Percentiles rank a stretch among this genome's conserved stretches.
These are phyloP conservation scores for Eucalyptus fibrosa DNA, from an alignment of 345 rosid genomes.

Conservation along the genomic window DNA sequence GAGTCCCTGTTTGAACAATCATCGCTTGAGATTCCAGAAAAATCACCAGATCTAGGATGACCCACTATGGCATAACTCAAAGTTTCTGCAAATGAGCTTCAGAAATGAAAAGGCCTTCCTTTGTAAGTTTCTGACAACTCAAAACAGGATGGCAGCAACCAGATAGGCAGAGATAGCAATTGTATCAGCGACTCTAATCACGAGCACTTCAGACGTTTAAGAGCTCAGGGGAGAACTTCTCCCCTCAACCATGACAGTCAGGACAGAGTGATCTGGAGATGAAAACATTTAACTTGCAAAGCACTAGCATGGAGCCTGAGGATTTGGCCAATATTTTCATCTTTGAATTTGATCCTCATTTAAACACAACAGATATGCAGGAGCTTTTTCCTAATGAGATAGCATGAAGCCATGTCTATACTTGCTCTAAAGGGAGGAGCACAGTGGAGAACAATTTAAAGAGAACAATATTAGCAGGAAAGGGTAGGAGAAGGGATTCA, in stretches of 20 bases:
- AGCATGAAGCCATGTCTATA: neutral
- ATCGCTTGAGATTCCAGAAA: neutral
- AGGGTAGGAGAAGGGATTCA: neutral
- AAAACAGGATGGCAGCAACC: neutral
- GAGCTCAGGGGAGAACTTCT: neutral
- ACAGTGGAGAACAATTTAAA: neutral
- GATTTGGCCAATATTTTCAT: neutral
- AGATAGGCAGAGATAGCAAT: neutral
- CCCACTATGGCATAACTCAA: neutral
- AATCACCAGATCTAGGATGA: neutral
- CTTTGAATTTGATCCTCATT: neutral
- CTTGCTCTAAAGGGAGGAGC: neutral
- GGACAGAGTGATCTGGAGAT: neutral
- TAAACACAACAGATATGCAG: neutral
- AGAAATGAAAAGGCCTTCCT: neutral
- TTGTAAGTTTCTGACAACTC: neutral
- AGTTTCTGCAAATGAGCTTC: neutral
- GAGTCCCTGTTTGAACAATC: neutral
- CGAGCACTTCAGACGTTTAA: neutral
- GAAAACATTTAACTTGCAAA: neutral
- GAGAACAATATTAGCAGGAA: neutral
- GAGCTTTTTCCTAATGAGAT: neutral
- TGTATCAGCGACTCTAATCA: neutral
- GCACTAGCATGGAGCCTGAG: neutral
- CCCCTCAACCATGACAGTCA: neutral